A percentile compares a stretch with the other conserved stretches of the same genome.
These are phyloP conservation scores for Hypomyces perniciosus DNA, from an alignment of 2,329 filamentous ascomycete species.

Conservation along the genomic window DNA sequence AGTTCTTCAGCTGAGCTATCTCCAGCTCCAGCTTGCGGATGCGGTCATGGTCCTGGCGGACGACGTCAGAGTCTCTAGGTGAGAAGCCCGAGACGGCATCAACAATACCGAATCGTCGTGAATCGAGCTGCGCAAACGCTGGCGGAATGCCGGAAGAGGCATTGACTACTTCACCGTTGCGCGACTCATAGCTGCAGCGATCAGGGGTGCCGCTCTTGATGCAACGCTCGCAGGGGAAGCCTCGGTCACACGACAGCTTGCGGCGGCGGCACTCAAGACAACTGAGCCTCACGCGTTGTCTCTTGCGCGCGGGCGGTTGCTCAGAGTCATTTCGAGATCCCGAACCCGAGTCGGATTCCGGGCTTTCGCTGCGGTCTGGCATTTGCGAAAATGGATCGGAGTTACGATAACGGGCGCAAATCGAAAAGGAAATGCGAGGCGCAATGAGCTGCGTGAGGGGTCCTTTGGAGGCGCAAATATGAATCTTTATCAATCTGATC, in stretches of 20 bases:
- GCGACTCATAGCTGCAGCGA: conserved; percentile 54
- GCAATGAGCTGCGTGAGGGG: conserved; percentile 16
- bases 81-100: conserved; percentile 25
- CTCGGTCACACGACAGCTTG: conserved; percentile 57
- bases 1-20: conserved; percentile 49
- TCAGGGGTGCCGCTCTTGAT: conserved; percentile 57
- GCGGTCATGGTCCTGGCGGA: conserved; percentile 48
- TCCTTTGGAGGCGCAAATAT: conserved; percentile 21
- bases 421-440: conserved; percentile 6
- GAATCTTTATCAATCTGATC: conserved; percentile 36
- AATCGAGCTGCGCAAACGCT: conserved; percentile 37
- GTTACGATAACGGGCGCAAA: conserved; percentile 26
- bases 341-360: conserved; percentile 31
- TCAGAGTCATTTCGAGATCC: conserved; percentile 23
- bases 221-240: conserved; percentile 56
- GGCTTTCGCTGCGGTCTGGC: conserved; percentile 32
- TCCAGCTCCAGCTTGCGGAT: conserved; percentile 55
- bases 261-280: conserved; percentile 56
- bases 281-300: conserved; percentile 53
- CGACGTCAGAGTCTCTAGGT: conserved; percentile 31
- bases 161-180: conserved; percentile 45
- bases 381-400: conserved; percentile 23
- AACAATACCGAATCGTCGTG: conserved; percentile 31
- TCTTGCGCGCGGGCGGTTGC: conserved; percentile 43
- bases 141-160: conserved; percentile 40